Evolutionary conservation across 2,329 filamentous ascomycete species (phyloP).

Genomic region (Sporothrix brasiliensis): DNA sequence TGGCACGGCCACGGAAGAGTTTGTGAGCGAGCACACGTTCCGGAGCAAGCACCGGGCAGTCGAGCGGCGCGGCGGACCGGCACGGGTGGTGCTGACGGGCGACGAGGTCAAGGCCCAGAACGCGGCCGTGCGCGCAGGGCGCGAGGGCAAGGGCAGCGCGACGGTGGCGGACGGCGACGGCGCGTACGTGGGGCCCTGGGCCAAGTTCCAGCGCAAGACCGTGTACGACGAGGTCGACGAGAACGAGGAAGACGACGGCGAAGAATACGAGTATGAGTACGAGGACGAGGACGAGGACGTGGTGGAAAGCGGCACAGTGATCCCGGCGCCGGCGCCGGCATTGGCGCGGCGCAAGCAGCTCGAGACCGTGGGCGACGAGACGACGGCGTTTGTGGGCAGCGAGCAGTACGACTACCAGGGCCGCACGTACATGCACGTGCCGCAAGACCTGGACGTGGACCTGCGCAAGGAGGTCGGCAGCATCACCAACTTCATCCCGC

Average conservation of each 20-base stretch:
- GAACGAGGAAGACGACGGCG: conserved; percentile 71
- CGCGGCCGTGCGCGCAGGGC: conserved; percentile 67
- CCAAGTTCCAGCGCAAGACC: conserved; percentile 68
- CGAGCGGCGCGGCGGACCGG: conserved; percentile 65
- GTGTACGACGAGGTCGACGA: conserved; percentile 77
- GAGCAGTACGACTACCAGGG: conserved; percentile 91
- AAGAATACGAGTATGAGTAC: conserved; percentile 64
- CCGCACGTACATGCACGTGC: conserved; percentile 92
- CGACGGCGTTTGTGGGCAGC: conserved; percentile 81
- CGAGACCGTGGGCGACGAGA: conserved; percentile 70
- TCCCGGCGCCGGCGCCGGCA: conserved; percentile 59
- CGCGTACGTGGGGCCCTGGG: conserved; percentile 94
- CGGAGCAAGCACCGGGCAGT: conserved; percentile 83
- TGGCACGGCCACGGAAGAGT: conserved; percentile 84
- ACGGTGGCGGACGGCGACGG: conserved; percentile 82
- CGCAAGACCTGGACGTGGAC: conserved; percentile 85
- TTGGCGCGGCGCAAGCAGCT: conserved; percentile 60
- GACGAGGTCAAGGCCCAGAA: conserved; percentile 70
- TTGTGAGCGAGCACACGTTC: conserved; percentile 88
- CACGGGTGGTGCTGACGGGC: conserved; percentile 59
- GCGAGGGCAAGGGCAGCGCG: conserved; percentile 84
- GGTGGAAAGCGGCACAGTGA: conserved; percentile 64
- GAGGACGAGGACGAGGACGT: conserved; percentile 70
- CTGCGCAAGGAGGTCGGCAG: conserved; percentile 79
- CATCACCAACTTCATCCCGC: conserved; percentile 87